Conservation (phyloP, 805 yeast genomes). For the Candida hungchunana region DNA sequence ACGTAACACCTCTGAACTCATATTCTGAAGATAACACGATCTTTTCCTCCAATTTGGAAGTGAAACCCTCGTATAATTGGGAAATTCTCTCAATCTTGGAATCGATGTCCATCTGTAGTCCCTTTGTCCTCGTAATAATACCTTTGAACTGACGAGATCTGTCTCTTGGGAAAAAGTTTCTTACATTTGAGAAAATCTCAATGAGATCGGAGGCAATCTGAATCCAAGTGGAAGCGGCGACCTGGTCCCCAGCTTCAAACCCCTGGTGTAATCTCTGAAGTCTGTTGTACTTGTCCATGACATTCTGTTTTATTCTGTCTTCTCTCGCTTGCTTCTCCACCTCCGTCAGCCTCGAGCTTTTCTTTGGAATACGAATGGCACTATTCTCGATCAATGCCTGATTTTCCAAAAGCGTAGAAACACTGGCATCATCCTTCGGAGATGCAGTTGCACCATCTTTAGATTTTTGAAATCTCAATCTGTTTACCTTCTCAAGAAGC, state of each 20-base stretch:
- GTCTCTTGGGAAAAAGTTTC: slow-evolving; percentile 75
- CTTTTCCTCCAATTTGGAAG: slow-evolving; percentile 38
- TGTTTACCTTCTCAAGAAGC: slow-evolving; percentile 49
- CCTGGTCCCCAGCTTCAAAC: slow-evolving; percentile 45
- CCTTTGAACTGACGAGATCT: slow-evolving; percentile 67
- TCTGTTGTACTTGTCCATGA: slow-evolving; percentile 50
- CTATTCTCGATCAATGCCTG: slow-evolving; percentile 25
- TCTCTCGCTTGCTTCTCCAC: slow-evolving; percentile 54
- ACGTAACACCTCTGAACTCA: slow-evolving; percentile 69
- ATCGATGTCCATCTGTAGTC: slow-evolving; percentile 60
- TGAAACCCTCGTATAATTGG: slow-evolving; percentile 55
- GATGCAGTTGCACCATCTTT: slow-evolving; percentile 26
- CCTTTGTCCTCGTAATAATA: slow-evolving; percentile 56
- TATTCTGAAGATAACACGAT: slow-evolving; percentile 43
- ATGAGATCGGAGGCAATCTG: slow-evolving; percentile 78
- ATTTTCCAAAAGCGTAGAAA: slow-evolving; percentile 2
- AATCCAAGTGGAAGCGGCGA: slow-evolving; percentile 77
- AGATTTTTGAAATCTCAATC: slow-evolving; percentile 22
- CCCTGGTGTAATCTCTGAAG: slow-evolving; percentile 49
- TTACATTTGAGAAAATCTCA: slow-evolving; percentile 74
- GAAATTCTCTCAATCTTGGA: slow-evolving; percentile 68
- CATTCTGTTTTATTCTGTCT: slow-evolving; percentile 51
- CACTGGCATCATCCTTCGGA: slow-evolving; percentile 20
- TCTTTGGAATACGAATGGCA: slow-evolving; percentile 25
- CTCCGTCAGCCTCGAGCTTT: slow-evolving; percentile 29